phyloP scores from a whole-genome alignment of 768 basidiomycete genomes.

The Infundibulicybe gibba region DNA sequence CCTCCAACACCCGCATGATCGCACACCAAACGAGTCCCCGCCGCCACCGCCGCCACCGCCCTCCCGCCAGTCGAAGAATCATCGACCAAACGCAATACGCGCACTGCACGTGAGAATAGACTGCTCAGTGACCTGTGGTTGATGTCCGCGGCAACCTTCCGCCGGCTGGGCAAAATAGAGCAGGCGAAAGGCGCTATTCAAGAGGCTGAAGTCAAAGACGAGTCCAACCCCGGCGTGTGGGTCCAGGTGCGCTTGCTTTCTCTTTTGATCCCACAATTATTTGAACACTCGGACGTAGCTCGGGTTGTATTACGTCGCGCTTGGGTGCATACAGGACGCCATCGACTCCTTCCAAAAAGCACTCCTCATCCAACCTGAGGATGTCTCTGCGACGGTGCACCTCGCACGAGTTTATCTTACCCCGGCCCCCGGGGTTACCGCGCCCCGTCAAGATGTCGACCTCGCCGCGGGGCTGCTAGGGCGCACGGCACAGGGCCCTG shows the following conservation, averaged over 20 bases:
- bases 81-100: conserved; percentile 34
- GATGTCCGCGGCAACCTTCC: conserved; percentile 91
- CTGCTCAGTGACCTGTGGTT: conserved; percentile 88
- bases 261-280: not conserved
- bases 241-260: conserved; percentile 65
- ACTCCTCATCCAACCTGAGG: conserved; percentile 78
- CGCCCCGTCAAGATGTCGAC: conserved; percentile 52
- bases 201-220: conserved; percentile 89
- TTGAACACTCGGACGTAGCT: conserved; percentile 41
- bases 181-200: conserved; percentile 89
- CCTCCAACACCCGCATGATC: conserved; percentile 33
- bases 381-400: conserved; percentile 75
- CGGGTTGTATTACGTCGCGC: conserved; percentile 66
- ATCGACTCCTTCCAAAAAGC: conserved; percentile 82
- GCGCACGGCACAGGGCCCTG: conserved; percentile 71
- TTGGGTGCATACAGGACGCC: conserved; percentile 58
- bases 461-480: conserved; percentile 80
- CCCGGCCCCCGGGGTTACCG: conserved; percentile 10
- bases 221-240: conserved; percentile 88
- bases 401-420: conserved; percentile 71
- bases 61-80: conserved; percentile 27
- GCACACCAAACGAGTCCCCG: conserved; percentile 32
- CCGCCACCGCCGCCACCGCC: conserved; percentile 45
- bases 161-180: conserved; percentile 84
- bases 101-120: conserved; percentile 55